Conservation (phyloP, 2,329 filamentous ascomycete species). For the Colletotrichum noveboracense region DNA sequence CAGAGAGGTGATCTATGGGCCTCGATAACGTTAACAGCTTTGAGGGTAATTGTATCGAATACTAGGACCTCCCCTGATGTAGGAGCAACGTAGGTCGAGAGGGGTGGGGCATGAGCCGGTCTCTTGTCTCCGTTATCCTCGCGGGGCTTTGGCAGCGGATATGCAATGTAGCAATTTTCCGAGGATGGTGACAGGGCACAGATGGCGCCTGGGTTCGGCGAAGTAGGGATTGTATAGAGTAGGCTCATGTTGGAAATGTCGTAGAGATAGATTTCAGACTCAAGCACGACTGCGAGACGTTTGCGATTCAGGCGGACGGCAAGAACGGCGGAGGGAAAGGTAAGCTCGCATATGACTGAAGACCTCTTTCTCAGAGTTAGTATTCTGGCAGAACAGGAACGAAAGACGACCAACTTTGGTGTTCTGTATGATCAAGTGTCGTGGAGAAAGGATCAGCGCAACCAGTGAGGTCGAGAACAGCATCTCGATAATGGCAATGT, state of each 20-base stretch:
- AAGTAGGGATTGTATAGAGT: slow-evolving; percentile 90
- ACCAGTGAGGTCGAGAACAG: slow-evolving; percentile 97
- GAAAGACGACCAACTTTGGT: slow-evolving; percentile 73
- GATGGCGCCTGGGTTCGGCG: slow-evolving; percentile 89
- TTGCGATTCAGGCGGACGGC: slow-evolving; percentile 95
- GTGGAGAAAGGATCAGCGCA: slow-evolving; percentile 88
- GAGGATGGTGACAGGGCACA: slow-evolving; percentile 93
- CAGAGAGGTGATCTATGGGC: slow-evolving; percentile 92
- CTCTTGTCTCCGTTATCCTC: slow-evolving; percentile 62
- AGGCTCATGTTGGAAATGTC: slow-evolving; percentile 99
- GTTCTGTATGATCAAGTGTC: slow-evolving; percentile 94
- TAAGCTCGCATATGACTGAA: slow-evolving; percentile 96
- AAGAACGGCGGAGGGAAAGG: slow-evolving; percentile 94
- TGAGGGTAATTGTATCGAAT: slow-evolving; percentile 87
- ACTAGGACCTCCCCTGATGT: slow-evolving; percentile 92
- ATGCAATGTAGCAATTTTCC: slow-evolving; percentile 94
- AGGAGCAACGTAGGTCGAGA: slow-evolving; percentile 77
- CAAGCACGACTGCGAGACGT: slow-evolving; percentile 88
- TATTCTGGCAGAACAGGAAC: slow-evolving; percentile 25
- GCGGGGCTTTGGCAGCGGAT: slow-evolving; percentile 80
- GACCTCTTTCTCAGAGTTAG: slow-evolving; percentile 50
- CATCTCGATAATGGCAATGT: slow-evolving; percentile 97
- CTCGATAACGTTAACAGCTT: slow-evolving; percentile 94
- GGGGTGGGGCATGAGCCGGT: slow-evolving; percentile 85
- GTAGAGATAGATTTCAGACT: slow-evolving; percentile 97